Conservation (phyloP, 2,329 filamentous ascomycete genomes). For the Diaporthe citriasiana region DNA sequence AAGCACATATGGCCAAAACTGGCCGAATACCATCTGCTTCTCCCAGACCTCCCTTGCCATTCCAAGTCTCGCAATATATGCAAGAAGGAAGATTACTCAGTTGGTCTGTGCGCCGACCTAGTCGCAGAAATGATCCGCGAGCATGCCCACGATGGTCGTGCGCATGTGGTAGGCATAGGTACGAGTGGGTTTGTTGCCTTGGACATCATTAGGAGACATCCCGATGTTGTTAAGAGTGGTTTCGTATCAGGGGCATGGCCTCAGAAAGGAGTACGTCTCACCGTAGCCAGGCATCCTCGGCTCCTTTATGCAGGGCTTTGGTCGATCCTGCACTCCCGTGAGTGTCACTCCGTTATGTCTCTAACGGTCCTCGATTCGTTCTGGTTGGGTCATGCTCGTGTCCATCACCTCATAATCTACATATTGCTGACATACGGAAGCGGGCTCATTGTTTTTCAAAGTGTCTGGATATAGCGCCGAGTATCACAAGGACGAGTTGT, state of each 20-base stretch:
- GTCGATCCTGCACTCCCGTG: conserved; percentile 36
- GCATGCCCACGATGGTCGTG: conserved; percentile 53
- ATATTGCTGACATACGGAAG: conserved; percentile 7
- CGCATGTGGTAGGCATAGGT: conserved; percentile 58
- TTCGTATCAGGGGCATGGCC: conserved; percentile 54
- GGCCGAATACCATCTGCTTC: conserved; percentile 55
- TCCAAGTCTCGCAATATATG: conserved; percentile 52
- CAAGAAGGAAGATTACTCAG: conserved; percentile 48
- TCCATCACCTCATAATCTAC: neutral
- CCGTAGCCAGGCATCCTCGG: neutral
- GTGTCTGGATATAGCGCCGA: conserved; percentile 45
- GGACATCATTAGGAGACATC: conserved; percentile 52
- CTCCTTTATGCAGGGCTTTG: conserved; percentile 37
- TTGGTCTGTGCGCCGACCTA: conserved; percentile 50
- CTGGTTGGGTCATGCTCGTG: neutral
- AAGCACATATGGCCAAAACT: conserved; percentile 53
- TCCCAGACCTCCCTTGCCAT: conserved; percentile 57
- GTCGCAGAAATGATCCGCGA: conserved; percentile 54
- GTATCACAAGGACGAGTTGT: conserved; percentile 48
- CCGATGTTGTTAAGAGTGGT: conserved; percentile 53
- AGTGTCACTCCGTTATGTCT: neutral
- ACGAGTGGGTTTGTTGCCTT: conserved; percentile 56
- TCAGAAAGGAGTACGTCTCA: conserved; percentile 35
- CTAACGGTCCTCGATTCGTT: neutral
- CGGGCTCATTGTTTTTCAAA: conserved; percentile 43